Percentiles rank a stretch among this genome's conserved stretches.
phyloP scores from a whole-genome alignment of 1,139 yeast genomes.

The Lodderomyces metapsilosis region DNA sequence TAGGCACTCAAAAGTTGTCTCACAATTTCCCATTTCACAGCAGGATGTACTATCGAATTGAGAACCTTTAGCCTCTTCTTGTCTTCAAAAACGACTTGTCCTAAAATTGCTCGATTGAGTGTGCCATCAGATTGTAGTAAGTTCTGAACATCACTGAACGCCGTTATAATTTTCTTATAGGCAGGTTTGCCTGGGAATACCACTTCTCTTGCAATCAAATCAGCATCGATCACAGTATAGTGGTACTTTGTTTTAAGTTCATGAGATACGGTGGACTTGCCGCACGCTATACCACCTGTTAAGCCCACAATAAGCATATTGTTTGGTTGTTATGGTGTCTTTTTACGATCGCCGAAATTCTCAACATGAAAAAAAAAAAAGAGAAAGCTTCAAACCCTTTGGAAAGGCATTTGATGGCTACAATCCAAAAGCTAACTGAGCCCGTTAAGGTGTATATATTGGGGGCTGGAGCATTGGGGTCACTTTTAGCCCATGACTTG shows the following conservation, averaged over 20 bases:
- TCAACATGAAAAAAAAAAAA: not conserved
- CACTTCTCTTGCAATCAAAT: slow-evolving; percentile 78
- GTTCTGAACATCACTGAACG: slow-evolving; percentile 60
- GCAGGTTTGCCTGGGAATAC: slow-evolving; percentile 79
- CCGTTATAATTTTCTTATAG: slow-evolving; percentile 58
- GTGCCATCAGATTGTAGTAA: slow-evolving; percentile 51
- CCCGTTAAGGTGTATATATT: slow-evolving; percentile 26
- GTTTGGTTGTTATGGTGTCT: not conserved
- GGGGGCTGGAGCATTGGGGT: slow-evolving; percentile 49
- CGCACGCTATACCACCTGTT: slow-evolving; percentile 96
- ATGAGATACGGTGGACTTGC: slow-evolving; percentile 86
- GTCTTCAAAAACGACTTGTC: slow-evolving; percentile 74
- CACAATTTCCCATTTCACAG: slow-evolving; percentile 69
- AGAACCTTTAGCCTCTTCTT: slow-evolving; percentile 51
- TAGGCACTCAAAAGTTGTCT: slow-evolving; percentile 60
- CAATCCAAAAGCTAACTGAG: not conserved
- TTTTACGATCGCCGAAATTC: slow-evolving; percentile 1
- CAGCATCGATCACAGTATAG: slow-evolving; percentile 81
- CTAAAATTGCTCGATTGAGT: slow-evolving; percentile 72
- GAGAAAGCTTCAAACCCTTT: too few relatives aligned
- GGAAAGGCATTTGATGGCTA: too few relatives aligned
- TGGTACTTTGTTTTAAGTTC: slow-evolving; percentile 50
- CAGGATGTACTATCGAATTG: slow-evolving; percentile 86
- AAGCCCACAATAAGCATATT: slow-evolving; percentile 87
- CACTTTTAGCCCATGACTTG: slow-evolving; percentile 39